These are phyloP conservation scores for Pichia scutulata DNA, from an alignment of 805 yeast genomes.

Conservation along the genomic window DNA sequence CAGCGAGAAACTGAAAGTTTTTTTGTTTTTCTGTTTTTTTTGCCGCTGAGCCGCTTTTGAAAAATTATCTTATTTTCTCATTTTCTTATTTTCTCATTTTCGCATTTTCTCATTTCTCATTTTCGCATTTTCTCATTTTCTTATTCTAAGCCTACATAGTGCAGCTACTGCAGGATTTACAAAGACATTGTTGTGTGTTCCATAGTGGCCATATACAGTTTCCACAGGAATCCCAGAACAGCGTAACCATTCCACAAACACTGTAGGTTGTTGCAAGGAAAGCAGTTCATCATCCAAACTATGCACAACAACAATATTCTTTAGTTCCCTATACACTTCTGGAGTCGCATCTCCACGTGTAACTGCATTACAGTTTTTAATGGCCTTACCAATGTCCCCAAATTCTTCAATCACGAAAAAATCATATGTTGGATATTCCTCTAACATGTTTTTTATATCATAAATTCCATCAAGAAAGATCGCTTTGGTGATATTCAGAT, in stretches of 20 bases:
- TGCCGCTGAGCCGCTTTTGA: neutral
- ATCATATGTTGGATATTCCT: conserved; percentile 55
- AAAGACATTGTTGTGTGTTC: conserved; percentile 63
- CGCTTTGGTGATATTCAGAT: conserved; percentile 18
- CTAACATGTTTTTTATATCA: conserved; percentile 40
- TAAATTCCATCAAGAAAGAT: conserved; percentile 66
- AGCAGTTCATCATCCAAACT: conserved; percentile 64
- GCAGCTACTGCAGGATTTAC: conserved; percentile 16
- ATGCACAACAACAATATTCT: conserved; percentile 40
- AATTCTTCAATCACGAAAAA: conserved; percentile 57
- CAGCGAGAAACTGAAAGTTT: neutral
- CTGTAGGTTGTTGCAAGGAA: conserved; percentile 39
- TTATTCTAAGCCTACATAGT: neutral
- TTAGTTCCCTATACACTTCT: conserved; percentile 7
- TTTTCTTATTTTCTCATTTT: neutral
- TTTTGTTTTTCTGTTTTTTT: neutral
- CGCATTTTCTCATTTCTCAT: neutral
- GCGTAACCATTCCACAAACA: conserved; percentile 30
- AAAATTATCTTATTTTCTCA: neutral
- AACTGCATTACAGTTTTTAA: conserved; percentile 13
- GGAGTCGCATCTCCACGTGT: conserved; percentile 3
- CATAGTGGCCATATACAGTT: conserved; percentile 35
- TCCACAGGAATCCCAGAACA: conserved; percentile 11
- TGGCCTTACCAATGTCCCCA: conserved; percentile 14
- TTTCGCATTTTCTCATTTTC: neutral